Percentiles rank a stretch among this genome's conserved stretches.
phyloP scores from a whole-genome alignment of 2,329 filamentous ascomycete genomes.

The Thermothelomyces thermophilus region DNA sequence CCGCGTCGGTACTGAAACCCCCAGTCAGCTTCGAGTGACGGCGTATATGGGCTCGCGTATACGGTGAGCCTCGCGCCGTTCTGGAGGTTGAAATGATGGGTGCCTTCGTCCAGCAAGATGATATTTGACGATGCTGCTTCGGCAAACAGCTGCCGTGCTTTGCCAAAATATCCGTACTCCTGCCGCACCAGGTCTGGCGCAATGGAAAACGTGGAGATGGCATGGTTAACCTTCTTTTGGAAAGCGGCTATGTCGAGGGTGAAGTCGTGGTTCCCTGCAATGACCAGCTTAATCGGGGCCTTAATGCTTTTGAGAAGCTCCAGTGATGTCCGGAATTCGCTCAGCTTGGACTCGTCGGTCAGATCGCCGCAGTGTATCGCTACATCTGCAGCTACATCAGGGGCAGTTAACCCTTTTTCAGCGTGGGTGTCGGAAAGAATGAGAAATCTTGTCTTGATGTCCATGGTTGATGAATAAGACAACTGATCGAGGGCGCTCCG shows the following conservation, averaged over 20 bases:
- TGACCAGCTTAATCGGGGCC: constrained; percentile 40
- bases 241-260: constrained; percentile 32
- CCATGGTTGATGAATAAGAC: no score
- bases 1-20: constrained; percentile 43
- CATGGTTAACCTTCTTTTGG: constrained; percentile 18
- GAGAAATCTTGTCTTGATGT: no score
- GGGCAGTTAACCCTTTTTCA: no score
- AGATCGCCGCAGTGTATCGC: not conserved
- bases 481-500: no score
- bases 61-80: constrained; percentile 46
- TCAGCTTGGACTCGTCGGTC: constrained; percentile 1
- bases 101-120: constrained; percentile 44
- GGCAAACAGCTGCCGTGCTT: constrained; percentile 26
- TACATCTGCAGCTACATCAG: no score
- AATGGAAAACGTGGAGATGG: not conserved
- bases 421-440: no score
- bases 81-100: constrained; percentile 38
- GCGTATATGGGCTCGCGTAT: constrained; percentile 49
- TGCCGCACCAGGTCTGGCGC: constrained; percentile 13
- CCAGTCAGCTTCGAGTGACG: constrained; percentile 36
- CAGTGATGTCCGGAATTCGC: constrained; percentile 4
- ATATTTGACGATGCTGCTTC: constrained; percentile 33
- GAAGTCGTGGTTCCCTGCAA: constrained; percentile 50
- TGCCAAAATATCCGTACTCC: constrained; percentile 13
- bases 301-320: constrained; percentile 10